Base-by-base conservation (phyloP, 2,329 filamentous ascomycete species). In the Arthrobotrys sphaeroides region DNA sequence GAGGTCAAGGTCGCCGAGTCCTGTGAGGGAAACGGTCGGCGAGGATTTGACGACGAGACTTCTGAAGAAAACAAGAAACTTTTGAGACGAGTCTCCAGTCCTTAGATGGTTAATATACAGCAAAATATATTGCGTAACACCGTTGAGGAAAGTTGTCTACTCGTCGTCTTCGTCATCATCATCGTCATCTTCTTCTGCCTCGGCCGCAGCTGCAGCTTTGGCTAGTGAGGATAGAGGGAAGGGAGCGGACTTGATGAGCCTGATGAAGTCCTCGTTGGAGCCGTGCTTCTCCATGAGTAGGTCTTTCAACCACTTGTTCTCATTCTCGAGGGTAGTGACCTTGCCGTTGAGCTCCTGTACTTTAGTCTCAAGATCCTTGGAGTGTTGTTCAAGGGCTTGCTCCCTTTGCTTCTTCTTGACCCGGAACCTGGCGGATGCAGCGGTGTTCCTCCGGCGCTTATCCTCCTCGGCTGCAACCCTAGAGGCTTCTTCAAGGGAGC, bases 351-450 rank as follows among this genome's bases (percentile, higher is more conserved):
- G 86, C 16, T 85, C 85, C 16, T 88, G 85, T 60, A 94, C 91
- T 84, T 93, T 93, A 49, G 95, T 91, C 26, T 88, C 88, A 84
- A 94, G 91, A 79, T 96, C 93, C 83, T 93, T 93, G 80, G 92
- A 90, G 2, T 89, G 90, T 80, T 89, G 89, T 83, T 94, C 92
- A 61, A 96, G 88, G 6, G 91, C 90, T 83, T 94, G 91, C 85
- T 96, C 93, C 59, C 93, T 90, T 84, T 95, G 92, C 88, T 96
- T 96, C 90, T 96, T 96, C 89, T 96, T 96, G 82, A 95, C 89
- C 73, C 93, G 90, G 87, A 96, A 96, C 57, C 93, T 90, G 16
- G 93, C 93, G 78, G 90, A 93, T 66, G 93, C 93, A 31, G 93
- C 93, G 1, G 93, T 96, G 84, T 96, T 96, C 78, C 93, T 89